Percentiles rank a stretch among this genome's conserved stretches.
Conservation (phyloP, 192 early-diverging fungal genomes). For the Coemansia nantahalensis region DNA sequence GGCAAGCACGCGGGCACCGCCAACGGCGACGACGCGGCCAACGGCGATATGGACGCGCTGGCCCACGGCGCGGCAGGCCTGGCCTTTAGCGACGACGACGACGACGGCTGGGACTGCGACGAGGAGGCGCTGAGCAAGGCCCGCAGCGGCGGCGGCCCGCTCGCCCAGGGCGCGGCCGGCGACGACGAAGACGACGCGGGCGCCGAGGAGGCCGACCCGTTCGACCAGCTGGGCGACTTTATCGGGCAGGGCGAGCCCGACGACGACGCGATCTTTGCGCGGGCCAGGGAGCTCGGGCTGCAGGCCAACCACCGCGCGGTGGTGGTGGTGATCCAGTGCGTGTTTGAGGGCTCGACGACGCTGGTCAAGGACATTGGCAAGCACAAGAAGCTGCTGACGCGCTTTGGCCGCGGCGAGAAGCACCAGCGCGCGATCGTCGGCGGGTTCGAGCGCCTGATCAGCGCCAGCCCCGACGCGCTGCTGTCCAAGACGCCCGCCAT, state of each 20-base stretch:
- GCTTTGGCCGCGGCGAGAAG: slow-evolving; percentile 79
- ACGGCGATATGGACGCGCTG: slow-evolving; percentile 68
- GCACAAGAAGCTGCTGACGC: slow-evolving; percentile 63
- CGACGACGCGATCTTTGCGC: slow-evolving; percentile 70
- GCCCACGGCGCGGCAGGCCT: slow-evolving; percentile 67
- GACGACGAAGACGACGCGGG: slow-evolving; percentile 60
- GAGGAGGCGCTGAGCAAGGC: background rate
- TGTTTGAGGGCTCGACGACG: slow-evolving; percentile 63
- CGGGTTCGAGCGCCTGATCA: slow-evolving; percentile 85
- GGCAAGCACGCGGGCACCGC: slow-evolving; percentile 54
- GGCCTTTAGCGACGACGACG: slow-evolving; percentile 53
- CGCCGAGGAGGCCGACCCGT: slow-evolving; percentile 60
- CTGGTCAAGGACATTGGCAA: slow-evolving; percentile 69
- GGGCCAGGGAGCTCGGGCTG: slow-evolving; percentile 76
- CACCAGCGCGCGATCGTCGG: slow-evolving; percentile 85
- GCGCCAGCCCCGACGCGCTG: slow-evolving; percentile 54
- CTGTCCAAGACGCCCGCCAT: slow-evolving; percentile 70
- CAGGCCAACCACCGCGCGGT: slow-evolving; percentile 73
- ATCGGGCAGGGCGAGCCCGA: slow-evolving; percentile 60
- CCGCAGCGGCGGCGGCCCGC: slow-evolving; percentile 13
- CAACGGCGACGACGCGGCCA: slow-evolving; percentile 46
- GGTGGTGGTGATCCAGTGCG: slow-evolving; percentile 76
- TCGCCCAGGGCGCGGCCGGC: slow-evolving; percentile 46
- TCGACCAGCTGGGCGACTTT: slow-evolving; percentile 77
- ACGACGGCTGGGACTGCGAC: slow-evolving; percentile 68